Base-by-base conservation (phyloP, 1,284 basidiomycete species). In the Cutaneotrichosporon arboriforme region DNA sequence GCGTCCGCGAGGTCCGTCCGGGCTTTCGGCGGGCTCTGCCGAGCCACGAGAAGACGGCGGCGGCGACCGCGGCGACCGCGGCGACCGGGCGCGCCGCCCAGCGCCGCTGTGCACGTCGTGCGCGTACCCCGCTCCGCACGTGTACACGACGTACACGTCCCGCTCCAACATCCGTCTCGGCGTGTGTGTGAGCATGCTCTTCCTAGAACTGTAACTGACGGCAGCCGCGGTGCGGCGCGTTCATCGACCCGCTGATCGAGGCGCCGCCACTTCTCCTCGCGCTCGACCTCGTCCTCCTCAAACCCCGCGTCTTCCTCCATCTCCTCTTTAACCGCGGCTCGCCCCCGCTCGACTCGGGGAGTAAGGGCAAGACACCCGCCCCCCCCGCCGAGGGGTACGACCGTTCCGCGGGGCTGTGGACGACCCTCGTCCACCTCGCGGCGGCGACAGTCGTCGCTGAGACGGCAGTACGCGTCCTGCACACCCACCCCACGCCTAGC, bases 191-290 rank as follows among this genome's bases (percentile, higher is more conserved):
- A 81, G 57, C 38, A 17, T 18, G 12, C 38, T 39, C n/a, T 39
- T 9, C 17, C n/a, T n/a, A 7, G 38, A 14, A 39, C 36, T 37
- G 8, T 2, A 38, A 26, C 54, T 39, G 8, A 47, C 42, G 1
- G 9, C 59, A 87, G 84, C 64, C 75, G 8, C 75, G 77, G 55
- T 92, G 90, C 68, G 78, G 80, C 49, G 76, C 77, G 12, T 90
- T 93, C 66, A 85, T 85, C 1, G 91, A 96, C 71, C 88, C 88
- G 54, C 89, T 93, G 61, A 88, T 94, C 56, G 90, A 94, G 68
- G 86, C 92, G 60, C 89, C 91, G 60, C 76, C 80, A 0, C 76
- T 92, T 47, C 84, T 85, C 1, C 77, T 94, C 18, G 74, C 90
- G 1, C 79, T 94, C 41, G 91, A 94, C 72, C 78, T 94, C 9